Evolutionary conservation across 352 stramenopile genomes (phyloP).

Genomic region (Blastocystis sp.): DNA sequence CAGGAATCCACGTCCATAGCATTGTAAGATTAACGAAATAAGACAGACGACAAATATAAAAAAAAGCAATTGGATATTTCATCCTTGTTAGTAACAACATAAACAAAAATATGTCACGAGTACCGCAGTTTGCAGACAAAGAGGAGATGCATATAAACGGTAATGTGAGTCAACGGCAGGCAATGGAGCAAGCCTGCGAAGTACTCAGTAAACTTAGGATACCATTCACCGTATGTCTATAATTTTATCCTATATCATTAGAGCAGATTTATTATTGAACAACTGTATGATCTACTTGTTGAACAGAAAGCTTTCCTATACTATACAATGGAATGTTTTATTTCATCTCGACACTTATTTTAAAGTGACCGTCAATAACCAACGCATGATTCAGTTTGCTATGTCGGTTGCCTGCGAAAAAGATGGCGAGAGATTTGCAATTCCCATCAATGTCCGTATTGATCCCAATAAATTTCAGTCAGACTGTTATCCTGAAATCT

Average conservation of each 20-base stretch:
- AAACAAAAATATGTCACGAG: neutral
- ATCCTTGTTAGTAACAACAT: neutral
- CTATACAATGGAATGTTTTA: neutral
- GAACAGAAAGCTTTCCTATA: neutral
- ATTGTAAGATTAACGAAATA: neutral
- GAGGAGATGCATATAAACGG: neutral
- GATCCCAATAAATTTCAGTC: neutral
- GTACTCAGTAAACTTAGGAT: neutral
- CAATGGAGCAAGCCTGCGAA: neutral
- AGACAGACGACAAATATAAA: neutral
- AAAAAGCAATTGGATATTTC: neutral
- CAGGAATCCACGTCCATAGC: neutral
- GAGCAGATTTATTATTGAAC: neutral
- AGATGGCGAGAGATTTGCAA: neutral
- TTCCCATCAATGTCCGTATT: neutral
- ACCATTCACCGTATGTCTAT: neutral
- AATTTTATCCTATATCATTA: neutral
- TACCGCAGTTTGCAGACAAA: neutral
- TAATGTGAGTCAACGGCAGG: neutral
- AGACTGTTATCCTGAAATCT: neutral
- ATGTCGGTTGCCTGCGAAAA: constrained; percentile 19
- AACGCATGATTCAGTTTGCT: neutral
- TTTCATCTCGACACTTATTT: neutral
- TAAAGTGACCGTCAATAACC: too few relatives aligned
- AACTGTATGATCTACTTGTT: neutral